Conservation (phyloP, 257 asterid genomes). For the Salvia splendens region DNA sequence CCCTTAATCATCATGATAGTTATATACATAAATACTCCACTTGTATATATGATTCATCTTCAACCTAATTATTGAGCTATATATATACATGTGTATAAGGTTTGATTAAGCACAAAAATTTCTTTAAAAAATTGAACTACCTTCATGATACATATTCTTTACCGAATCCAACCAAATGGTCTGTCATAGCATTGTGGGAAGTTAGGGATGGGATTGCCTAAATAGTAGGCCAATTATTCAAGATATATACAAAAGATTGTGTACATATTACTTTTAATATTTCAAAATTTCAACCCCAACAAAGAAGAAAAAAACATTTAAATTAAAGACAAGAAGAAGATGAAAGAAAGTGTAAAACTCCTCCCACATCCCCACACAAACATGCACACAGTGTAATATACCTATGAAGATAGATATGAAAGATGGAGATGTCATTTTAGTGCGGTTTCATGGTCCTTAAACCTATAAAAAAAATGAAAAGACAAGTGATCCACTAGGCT, state of each 20-base stretch:
- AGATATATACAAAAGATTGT: background rate
- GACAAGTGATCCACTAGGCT: slow-evolving; percentile 15
- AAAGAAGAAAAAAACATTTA: too few relatives aligned
- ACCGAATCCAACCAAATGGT: background rate
- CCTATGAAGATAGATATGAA: background rate
- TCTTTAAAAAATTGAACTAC: too few relatives aligned
- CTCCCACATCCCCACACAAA: background rate
- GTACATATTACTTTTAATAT: background rate
- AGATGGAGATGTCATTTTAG: slow-evolving; percentile 31
- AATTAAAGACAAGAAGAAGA: background rate
- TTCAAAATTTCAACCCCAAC: background rate
- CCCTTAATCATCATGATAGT: background rate
- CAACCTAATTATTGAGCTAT: too few relatives aligned
- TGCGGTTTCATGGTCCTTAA: slow-evolving; percentile 26
- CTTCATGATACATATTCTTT: too few relatives aligned
- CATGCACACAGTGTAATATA: background rate
- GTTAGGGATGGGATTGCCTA: background rate
- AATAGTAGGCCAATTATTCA: background rate
- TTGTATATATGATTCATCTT: background rate
- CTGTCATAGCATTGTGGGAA: too few relatives aligned
- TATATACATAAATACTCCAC: background rate
- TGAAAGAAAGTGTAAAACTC: background rate
- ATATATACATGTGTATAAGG: too few relatives aligned
- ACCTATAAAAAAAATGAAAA: background rate
- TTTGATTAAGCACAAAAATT: background rate